A percentile compares a stretch with the other conserved stretches of the same genome.
Evolutionary conservation across 495 filamentous ascomycete genomes (phyloP).

Genomic region (Hypoxylon rickii): DNA sequence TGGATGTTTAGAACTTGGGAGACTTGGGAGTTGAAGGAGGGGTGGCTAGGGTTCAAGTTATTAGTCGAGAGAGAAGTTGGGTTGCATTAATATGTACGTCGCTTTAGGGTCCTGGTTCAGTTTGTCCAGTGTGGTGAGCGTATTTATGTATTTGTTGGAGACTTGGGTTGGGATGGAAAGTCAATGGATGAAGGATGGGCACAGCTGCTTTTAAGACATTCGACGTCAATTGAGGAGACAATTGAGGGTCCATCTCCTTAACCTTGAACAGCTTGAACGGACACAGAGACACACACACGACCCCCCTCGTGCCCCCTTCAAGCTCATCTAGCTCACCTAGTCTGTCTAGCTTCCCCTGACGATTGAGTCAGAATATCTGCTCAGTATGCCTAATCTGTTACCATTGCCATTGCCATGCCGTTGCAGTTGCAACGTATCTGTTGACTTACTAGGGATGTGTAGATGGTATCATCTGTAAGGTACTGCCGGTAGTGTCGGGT

Average conservation of each 20-base stretch:
- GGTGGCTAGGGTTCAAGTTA: constrained; percentile 25
- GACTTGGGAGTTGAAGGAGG: constrained; percentile 13
- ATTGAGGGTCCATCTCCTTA: too few species aligned
- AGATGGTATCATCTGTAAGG: too few species aligned
- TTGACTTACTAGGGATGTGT: background rate
- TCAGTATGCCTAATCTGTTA: background rate
- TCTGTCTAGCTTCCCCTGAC: too few species aligned
- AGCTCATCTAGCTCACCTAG: too few species aligned
- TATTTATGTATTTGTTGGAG: constrained; percentile 24
- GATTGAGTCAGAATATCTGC: constrained; percentile 27
- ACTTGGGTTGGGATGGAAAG: constrained; percentile 15
- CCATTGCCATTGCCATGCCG: too few species aligned
- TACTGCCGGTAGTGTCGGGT: too few species aligned
- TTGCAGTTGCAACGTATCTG: too few species aligned
- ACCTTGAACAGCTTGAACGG: background rate
- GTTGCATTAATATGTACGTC: constrained; percentile 31
- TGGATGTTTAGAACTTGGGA: constrained; percentile 6
- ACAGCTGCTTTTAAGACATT: constrained; percentile 27
- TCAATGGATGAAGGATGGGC: constrained; percentile 27
- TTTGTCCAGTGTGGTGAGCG: constrained; percentile 6
- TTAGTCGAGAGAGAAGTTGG: constrained; percentile 30
- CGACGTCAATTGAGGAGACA: background rate
- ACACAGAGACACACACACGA: background rate
- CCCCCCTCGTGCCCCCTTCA: constrained; percentile 8
- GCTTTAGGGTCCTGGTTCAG: constrained; percentile 6